Evolutionary conservation across 208 protist species (phyloP).

Genomic region (Crithidia thermophila): DNA sequence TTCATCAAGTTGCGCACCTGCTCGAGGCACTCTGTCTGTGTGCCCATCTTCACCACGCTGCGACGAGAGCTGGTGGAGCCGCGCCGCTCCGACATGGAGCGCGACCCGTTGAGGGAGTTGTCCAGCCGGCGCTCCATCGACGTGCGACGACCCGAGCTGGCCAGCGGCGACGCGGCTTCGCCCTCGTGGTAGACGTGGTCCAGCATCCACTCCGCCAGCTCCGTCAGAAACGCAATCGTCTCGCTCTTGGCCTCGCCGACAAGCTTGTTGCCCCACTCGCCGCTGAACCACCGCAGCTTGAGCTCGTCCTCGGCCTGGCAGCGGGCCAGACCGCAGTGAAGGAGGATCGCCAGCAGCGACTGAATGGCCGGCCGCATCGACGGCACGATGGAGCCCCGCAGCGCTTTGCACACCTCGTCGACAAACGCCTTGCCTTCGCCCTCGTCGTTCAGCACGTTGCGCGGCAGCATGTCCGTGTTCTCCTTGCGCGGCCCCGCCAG

Average conservation of each 20-base stretch:
- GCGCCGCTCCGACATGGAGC: slow-evolving; percentile 67
- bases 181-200: slow-evolving; percentile 50
- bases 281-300: slow-evolving; percentile 86
- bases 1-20: slow-evolving; percentile 70
- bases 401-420: slow-evolving; percentile 66
- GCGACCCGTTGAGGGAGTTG: slow-evolving; percentile 44
- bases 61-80: slow-evolving; percentile 59
- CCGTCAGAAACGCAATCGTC: slow-evolving; percentile 56
- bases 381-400: slow-evolving; percentile 68
- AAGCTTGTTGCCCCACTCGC: slow-evolving; percentile 85
- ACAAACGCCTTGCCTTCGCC: slow-evolving; percentile 67
- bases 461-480: slow-evolving; percentile 37
- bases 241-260: slow-evolving; percentile 63
- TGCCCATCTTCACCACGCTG: slow-evolving; percentile 52
- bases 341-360: slow-evolving; percentile 81
- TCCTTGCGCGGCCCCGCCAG: slow-evolving; percentile 35
- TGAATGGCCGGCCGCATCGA: slow-evolving; percentile 85
- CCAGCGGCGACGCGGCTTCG: slow-evolving; percentile 23
- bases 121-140: slow-evolving; percentile 44
- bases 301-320: slow-evolving; percentile 83
- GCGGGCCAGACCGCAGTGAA: slow-evolving; percentile 66
- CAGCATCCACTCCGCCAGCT: slow-evolving; percentile 75
- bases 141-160: slow-evolving; percentile 29
- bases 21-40: slow-evolving; percentile 72
- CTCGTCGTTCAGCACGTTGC: slow-evolving; percentile 59